A percentile compares a stretch with the other conserved stretches of the same genome.
phyloP scores from a whole-genome alignment of 371 early-diverging fungal species.

The Batkoa obscura region DNA sequence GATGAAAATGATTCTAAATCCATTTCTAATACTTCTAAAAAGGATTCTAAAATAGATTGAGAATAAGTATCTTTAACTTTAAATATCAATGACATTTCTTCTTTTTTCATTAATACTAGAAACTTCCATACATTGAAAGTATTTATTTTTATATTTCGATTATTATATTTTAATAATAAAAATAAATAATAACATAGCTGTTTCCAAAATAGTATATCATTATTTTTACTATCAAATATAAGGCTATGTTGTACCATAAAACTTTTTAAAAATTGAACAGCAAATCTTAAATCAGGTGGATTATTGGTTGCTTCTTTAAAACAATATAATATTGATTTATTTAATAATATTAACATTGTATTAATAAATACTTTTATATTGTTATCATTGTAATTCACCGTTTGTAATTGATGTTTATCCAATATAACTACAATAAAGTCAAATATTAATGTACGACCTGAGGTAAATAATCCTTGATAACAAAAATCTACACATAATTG shows the following conservation, averaged over 20 bases:
- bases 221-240: constrained; percentile 29
- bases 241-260: constrained; percentile 48
- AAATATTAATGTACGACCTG: background rate
- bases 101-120: constrained; percentile 32
- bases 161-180: constrained; percentile 21
- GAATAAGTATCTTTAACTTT: constrained; percentile 15
- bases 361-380: background rate
- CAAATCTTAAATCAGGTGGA: background rate
- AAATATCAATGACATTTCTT: constrained; percentile 19
- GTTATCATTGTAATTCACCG: background rate
- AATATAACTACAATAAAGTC: background rate
- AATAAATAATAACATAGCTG: constrained; percentile 44
- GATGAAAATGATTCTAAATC: constrained; percentile 25
- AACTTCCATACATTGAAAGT: constrained; percentile 31
- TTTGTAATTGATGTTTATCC: background rate
- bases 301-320: background rate
- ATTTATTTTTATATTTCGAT: constrained; percentile 17
- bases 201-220: constrained; percentile 39
- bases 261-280: constrained; percentile 30
- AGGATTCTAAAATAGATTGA: constrained; percentile 40
- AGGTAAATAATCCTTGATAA: constrained; percentile 25
- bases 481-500: constrained; percentile 44
- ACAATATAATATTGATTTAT: background rate
- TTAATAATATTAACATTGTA: background rate
- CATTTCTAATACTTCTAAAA: constrained; percentile 21